A percentile compares a stretch with the other conserved stretches of the same genome.
Evolutionary conservation across 345 rosid species (phyloP).

Genomic region (Capsella bursapastoris): DNA sequence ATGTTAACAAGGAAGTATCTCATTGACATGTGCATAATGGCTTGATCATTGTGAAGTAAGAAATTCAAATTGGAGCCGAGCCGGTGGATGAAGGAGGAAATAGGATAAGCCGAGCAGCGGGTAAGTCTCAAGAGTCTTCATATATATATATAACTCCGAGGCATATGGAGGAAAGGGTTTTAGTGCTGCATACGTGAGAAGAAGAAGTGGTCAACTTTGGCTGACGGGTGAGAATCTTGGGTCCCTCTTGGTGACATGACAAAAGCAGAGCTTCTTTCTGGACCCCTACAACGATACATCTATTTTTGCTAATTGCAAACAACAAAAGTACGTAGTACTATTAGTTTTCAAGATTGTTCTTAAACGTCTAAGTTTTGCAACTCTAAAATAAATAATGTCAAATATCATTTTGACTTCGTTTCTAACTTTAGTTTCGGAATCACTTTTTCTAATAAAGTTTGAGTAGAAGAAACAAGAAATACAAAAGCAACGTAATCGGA

Average conservation of each 20-base stretch:
- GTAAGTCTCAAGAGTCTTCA: not conserved
- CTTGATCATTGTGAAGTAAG: too few species aligned
- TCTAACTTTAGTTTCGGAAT: too few species aligned
- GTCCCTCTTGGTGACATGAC: slow-evolving; percentile 35
- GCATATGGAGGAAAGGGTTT: slow-evolving; percentile 29
- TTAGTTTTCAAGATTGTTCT: not conserved
- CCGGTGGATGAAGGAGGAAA: not conserved
- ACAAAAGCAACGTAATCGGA: not conserved
- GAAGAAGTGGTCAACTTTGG: slow-evolving; percentile 37
- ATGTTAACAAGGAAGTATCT: not conserved
- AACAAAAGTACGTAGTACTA: too few species aligned
- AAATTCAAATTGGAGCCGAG: slow-evolving; percentile 11
- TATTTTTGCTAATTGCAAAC: not conserved
- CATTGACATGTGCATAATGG: too few species aligned
- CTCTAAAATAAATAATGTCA: not conserved
- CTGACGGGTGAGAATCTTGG: slow-evolving; percentile 14
- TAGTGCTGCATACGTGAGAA: slow-evolving; percentile 31
- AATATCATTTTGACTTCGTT: not conserved
- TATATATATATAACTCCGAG: slow-evolving; percentile 12
- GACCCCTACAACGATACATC: not conserved
- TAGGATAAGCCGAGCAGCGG: not conserved
- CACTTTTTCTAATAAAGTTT: too few species aligned
- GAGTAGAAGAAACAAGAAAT: too few species aligned
- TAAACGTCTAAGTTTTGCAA: not conserved
- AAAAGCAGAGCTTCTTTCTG: slow-evolving; percentile 14